Evolutionary conservation across 176 grass and related monocot genomes (phyloP), one percentile per base, ranked within the genome.

Genomic region (Tuctoria greenei): DNA sequence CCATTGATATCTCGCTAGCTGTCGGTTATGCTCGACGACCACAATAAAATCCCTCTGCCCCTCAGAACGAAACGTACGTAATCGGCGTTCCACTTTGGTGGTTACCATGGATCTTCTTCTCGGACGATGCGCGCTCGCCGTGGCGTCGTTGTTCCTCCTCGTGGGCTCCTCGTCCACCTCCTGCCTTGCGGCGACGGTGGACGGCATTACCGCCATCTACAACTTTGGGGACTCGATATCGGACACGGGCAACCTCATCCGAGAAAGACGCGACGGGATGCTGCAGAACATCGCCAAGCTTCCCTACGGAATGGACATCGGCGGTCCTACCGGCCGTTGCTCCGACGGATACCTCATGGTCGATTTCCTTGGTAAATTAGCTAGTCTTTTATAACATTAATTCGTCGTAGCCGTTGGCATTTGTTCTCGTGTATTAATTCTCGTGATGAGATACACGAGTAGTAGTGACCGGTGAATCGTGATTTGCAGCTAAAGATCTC

Each of bases 331-430:
- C 6, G 71, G 77, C 4, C 71, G 84, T 6, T 86, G 77, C 77
- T 86, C 84, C 43, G 71, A 86, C 7, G 84, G 84, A 21, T 64
- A 38, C 71, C 84, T 81, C 56, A 86, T 81, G 78, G 81, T 81
- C 57, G 84, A 86, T 17, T 75, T 81, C 27, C 54, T 86, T 2
- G 69, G 56, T 83, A 27, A 10, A 16, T 25, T 10, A n/a, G 21
- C 25, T 0, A 24, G 7, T 4, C 36, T 34, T 37, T 31, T 9
- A 7, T 42, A 10, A 1, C 40, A 17, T 10, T 11, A 20, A 37
- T 17, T 38, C 31, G 3, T 10, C 13, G 6, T 17, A 8, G 8
- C 64, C 37, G 25, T 31, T 34, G 20, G 10, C 20, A 44, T 46
- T 46, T 24, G 21, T 60, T 26, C 20, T 31, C 31, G 4, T 38